Evolutionary conservation across 768 basidiomycete genomes (phyloP), one percentile per base, ranked within the genome.

Genomic region (Leccinum imitatum): DNA sequence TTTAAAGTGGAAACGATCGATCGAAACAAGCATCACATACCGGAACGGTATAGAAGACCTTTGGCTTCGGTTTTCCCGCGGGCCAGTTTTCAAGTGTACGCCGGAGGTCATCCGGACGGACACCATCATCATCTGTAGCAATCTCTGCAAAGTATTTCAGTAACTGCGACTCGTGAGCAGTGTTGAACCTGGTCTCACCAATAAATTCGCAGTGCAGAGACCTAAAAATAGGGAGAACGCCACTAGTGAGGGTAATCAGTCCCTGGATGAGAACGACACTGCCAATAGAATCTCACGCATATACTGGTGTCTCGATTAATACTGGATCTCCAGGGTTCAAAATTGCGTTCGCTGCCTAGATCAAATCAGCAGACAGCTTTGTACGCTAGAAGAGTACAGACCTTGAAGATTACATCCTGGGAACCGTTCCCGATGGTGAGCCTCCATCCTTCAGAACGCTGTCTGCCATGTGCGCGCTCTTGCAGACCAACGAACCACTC

Each of bases 331-430:
- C 93, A 4, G 84, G 85, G 68, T 93, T 86, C 17, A 93, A 76
- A 50, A 96, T 74, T 6, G 87, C 82, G 19, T 80, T 70, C 60
- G 92, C 82, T 27, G 87, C 87, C 92, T 96, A 33, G 27, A 59
- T 25, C 19, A 60, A 54, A 62, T 60, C 37, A 54, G 56, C 50
- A 53, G 25, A 62, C 50, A 59, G 65, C 23, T 27, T 37, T 1
- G 37, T 21, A 15, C 11, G 15, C 15, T 23, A 9, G 39, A 52
- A 25, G 37, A 37, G 50, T 48, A 59, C 58, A 0, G 65, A 90
- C 93, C 83, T 95, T 97, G 77, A 81, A 89, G 53, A 98, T 84
- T 63, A 93, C 70, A 78, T 97, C 94, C 74, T 97, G 95, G 48
- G 91, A 91, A 11, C 95, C 95, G 44, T 81, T 80, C 2, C 95